Evolutionary conservation across 768 basidiomycete genomes (phyloP).

Genomic region (Hericium coralloides): DNA sequence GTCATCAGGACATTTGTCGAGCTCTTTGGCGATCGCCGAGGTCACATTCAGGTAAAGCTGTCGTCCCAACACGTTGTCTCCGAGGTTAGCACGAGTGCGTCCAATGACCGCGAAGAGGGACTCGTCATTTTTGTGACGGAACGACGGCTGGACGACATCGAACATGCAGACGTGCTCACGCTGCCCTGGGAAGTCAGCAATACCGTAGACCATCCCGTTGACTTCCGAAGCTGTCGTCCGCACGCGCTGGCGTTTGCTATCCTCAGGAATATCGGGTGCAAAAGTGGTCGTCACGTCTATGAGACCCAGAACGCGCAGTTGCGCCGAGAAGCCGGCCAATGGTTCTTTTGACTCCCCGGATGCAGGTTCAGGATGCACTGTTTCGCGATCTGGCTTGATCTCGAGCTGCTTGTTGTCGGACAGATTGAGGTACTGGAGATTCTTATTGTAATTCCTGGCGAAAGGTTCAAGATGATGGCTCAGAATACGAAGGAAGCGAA

Average conservation of each 20-base stretch:
- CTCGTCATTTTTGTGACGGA: constrained; percentile 66
- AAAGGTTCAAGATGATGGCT: neutral
- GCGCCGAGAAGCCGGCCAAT: neutral
- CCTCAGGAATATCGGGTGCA: constrained; percentile 59
- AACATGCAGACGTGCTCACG: constrained; percentile 79
- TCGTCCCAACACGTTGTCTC: constrained; percentile 66
- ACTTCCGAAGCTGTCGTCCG: constrained; percentile 86
- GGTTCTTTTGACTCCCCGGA: no score
- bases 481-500: constrained; percentile 5
- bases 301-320: constrained; percentile 76
- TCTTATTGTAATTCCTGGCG: constrained; percentile 89
- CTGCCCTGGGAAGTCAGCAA: constrained; percentile 85
- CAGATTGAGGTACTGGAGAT: constrained; percentile 87
- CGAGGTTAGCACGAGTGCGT: constrained; percentile 48
- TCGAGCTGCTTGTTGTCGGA: constrained; percentile 95
- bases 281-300: constrained; percentile 86
- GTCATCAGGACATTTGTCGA: constrained; percentile 35
- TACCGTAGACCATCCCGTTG: constrained; percentile 90
- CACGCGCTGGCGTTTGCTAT: constrained; percentile 81
- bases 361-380: constrained; percentile 59
- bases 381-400: constrained; percentile 67
- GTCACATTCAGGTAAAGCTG: constrained; percentile 76
- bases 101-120: constrained; percentile 97
- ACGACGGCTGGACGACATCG: constrained; percentile 85
- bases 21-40: constrained; percentile 41